Conservation (phyloP, 768 basidiomycete genomes). For the Candolleomyces efflorescens region DNA sequence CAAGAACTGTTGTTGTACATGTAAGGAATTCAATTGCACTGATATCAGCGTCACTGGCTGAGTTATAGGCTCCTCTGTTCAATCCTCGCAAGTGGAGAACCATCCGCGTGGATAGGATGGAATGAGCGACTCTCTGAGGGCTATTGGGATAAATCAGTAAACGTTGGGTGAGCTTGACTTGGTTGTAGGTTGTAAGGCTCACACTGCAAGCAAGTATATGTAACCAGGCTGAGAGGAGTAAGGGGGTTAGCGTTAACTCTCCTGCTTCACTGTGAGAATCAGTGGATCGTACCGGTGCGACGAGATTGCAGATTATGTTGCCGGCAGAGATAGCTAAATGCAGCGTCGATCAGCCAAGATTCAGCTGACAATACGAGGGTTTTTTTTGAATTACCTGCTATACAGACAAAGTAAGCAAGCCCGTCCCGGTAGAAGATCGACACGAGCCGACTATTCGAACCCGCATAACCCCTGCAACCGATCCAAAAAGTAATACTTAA, state of each 20-base stretch:
- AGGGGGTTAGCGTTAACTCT: neutral
- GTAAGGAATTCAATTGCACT: too few species aligned
- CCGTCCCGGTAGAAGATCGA: neutral
- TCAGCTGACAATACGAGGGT: too few species aligned
- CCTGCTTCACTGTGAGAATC: neutral
- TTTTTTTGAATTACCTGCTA: too few species aligned
- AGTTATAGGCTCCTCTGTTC: too few species aligned
- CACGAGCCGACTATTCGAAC: neutral
- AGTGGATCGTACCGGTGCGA: neutral
- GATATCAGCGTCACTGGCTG: too few species aligned
- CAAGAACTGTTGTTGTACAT: too few species aligned
- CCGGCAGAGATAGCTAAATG: neutral
- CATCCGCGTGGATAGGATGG: neutral
- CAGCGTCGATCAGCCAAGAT: neutral
- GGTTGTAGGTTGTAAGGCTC: neutral
- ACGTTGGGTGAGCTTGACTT: neutral
- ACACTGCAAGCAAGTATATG: neutral
- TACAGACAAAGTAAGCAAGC: neutral
- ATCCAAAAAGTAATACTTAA: neutral
- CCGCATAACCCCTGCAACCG: neutral
- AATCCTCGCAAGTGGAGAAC: neutral
- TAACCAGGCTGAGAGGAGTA: neutral
- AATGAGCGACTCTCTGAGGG: neutral
- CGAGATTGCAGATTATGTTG: neutral
- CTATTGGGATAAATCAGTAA: neutral